Evolutionary conservation across 2,329 filamentous ascomycete genomes (phyloP).

Genomic region (Exophiala alcalophila): DNA sequence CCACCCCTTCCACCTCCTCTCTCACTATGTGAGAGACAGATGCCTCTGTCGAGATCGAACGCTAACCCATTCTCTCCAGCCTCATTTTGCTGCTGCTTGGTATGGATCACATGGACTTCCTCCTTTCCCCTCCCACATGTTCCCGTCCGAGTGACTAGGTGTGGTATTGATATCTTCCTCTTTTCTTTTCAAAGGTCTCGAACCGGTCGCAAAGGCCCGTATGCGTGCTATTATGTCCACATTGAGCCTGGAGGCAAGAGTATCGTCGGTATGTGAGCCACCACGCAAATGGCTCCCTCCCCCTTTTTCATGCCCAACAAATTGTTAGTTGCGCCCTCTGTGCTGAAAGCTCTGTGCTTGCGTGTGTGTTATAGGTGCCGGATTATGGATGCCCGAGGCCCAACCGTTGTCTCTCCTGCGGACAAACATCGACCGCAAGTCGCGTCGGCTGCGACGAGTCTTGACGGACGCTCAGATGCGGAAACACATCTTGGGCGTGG

Average conservation of each 20-base stretch:
- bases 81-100: constrained; percentile 82
- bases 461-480: constrained; percentile 62
- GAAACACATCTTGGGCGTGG: constrained; percentile 61
- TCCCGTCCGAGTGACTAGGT: background rate
- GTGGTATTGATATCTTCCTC: too few relatives aligned
- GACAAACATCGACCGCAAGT: constrained; percentile 70
- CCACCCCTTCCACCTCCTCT: constrained; percentile 10
- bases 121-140: too few relatives aligned
- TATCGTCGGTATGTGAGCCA: constrained; percentile 65
- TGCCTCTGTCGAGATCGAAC: constrained; percentile 10
- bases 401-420: constrained; percentile 65
- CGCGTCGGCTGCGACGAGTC: constrained; percentile 65
- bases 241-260: constrained; percentile 65
- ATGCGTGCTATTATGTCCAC: constrained; percentile 86
- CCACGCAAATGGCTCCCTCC: too few relatives aligned
- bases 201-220: constrained; percentile 81
- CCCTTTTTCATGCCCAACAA: too few relatives aligned
- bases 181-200: constrained; percentile 72
- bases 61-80: constrained; percentile 44
- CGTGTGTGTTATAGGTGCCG: constrained; percentile 59
- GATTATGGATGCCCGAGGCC: constrained; percentile 75
- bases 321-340: too few relatives aligned
- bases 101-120: too few relatives aligned
- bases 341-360: too few relatives aligned
- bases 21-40: too few relatives aligned